Evolutionary conservation across 495 filamentous ascomycete genomes (phyloP).

Genomic region (Penicillium tannophilum): DNA sequence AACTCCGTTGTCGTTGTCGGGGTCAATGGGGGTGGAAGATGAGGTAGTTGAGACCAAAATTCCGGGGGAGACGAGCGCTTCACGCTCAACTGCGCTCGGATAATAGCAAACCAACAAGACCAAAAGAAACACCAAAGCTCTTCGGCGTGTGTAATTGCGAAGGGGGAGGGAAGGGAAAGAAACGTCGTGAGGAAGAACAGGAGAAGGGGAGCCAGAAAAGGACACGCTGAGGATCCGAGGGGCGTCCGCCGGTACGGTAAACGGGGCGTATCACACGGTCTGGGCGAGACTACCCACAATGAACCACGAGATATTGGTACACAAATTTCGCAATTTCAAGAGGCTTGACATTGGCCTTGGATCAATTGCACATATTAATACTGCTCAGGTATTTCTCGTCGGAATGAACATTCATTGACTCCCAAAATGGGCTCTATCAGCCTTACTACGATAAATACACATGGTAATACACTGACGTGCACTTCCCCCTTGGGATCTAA

Average conservation of each 20-base stretch:
- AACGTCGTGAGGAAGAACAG: slow-evolving; percentile 20
- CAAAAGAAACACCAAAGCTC: slow-evolving; percentile 5
- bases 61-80: slow-evolving; percentile 13
- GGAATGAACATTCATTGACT: not conserved
- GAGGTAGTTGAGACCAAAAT: slow-evolving; percentile 11
- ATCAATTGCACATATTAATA: not conserved
- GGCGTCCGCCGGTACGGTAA: slow-evolving; percentile 19
- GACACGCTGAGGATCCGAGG: slow-evolving; percentile 35
- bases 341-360: not conserved
- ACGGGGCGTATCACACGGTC: slow-evolving; percentile 12
- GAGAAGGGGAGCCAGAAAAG: slow-evolving; percentile 31
- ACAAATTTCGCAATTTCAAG: not conserved
- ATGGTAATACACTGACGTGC: not conserved
- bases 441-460: not conserved
- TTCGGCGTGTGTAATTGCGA: slow-evolving; percentile 4
- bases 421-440: not conserved
- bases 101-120: slow-evolving; percentile 5
- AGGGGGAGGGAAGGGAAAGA: slow-evolving; percentile 14
- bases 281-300: slow-evolving; percentile 2
- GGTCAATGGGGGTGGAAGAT: slow-evolving; percentile 1
- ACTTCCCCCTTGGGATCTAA: slow-evolving; percentile 1
- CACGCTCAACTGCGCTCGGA: slow-evolving; percentile 18
- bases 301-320: not conserved
- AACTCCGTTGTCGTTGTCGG: not conserved
- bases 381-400: not conserved